Evolutionary conservation across 306 rosid species (phyloP).

Genomic region (Prunus padus): DNA sequence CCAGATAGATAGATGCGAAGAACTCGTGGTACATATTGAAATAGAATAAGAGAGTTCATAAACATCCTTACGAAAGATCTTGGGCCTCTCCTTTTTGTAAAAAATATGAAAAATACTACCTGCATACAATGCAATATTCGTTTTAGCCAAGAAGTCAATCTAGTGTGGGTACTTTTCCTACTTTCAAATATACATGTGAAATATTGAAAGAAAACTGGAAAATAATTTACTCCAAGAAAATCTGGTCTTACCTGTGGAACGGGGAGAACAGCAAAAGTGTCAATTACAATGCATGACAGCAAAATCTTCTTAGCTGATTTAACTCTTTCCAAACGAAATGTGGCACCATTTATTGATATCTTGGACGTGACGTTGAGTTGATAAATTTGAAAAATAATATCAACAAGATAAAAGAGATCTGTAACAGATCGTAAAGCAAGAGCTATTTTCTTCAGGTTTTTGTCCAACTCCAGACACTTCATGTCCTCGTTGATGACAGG

Average conservation of each 20-base stretch:
- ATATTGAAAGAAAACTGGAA: too few relatives aligned
- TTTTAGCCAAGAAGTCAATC: too few relatives aligned
- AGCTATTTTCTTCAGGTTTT: slow-evolving; percentile 23
- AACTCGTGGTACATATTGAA: slow-evolving; percentile 15
- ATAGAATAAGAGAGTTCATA: neutral
- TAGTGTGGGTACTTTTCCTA: too few relatives aligned
- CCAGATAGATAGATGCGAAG: neutral
- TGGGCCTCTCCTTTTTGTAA: slow-evolving; percentile 3
- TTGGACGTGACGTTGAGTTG: too few relatives aligned
- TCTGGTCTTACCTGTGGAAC: slow-evolving; percentile 1
- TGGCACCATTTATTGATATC: too few relatives aligned
- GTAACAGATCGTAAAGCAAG: slow-evolving; percentile 23
- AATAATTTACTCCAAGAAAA: too few relatives aligned
- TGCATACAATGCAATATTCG: neutral
- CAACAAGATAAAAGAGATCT: slow-evolving; percentile 25
- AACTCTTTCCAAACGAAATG: slow-evolving; percentile 2
- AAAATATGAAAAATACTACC: slow-evolving; percentile 4
- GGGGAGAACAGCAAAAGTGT: slow-evolving; percentile 6
- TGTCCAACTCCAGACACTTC: slow-evolving; percentile 33
- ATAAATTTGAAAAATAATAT: slow-evolving; percentile 13
- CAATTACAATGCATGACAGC: neutral
- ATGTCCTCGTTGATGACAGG: slow-evolving; percentile 15
- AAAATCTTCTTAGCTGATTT: slow-evolving; percentile 6
- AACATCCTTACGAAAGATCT: neutral
- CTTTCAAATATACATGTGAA: too few relatives aligned